A percentile compares a stretch with the other conserved stretches of the same genome.
These are phyloP conservation scores for Paecilomyces formosus DNA, from an alignment of 2,329 filamentous ascomycete species.

Conservation along the genomic window DNA sequence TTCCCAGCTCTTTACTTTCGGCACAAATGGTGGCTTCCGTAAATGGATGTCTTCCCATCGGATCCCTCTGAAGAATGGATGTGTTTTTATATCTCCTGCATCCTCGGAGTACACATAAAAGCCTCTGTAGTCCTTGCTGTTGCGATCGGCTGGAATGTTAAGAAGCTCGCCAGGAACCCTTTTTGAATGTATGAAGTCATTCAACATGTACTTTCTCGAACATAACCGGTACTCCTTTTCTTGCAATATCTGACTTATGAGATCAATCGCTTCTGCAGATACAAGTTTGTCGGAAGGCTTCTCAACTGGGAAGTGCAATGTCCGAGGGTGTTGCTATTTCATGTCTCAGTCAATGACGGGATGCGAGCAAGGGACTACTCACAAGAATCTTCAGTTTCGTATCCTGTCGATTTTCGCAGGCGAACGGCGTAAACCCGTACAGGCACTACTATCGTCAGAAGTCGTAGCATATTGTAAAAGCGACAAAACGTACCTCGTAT, in stretches of 20 bases:
- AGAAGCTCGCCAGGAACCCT: constrained; percentile 22
- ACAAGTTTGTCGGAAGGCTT: constrained; percentile 49
- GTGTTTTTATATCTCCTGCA: constrained; percentile 80
- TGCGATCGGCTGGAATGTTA: constrained; percentile 22
- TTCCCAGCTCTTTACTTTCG: constrained; percentile 58
- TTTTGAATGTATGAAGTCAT: constrained; percentile 44
- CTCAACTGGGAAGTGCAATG: constrained; percentile 61
- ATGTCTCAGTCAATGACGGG: constrained; percentile 9
- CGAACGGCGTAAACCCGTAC: constrained; percentile 86
- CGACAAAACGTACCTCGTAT: constrained; percentile 59
- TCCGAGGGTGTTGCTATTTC: constrained; percentile 58
- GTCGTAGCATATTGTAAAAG: constrained; percentile 2
- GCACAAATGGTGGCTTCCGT: constrained; percentile 69
- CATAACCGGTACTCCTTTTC: constrained; percentile 71
- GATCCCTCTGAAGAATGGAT: constrained; percentile 76
- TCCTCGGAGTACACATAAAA: constrained; percentile 75
- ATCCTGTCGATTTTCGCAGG: constrained; percentile 69
- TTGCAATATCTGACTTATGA: constrained; percentile 65
- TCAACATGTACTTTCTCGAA: constrained; percentile 63
- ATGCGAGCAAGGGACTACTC: constrained; percentile 22
- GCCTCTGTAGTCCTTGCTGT: constrained; percentile 34
- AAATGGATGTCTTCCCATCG: constrained; percentile 70
- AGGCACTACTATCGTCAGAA: constrained; percentile 52
- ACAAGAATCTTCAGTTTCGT: constrained; percentile 83
- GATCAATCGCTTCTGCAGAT: constrained; percentile 64